A percentile compares a stretch with the other conserved stretches of the same genome.
Evolutionary conservation across 1,139 yeast species (phyloP).

Genomic region (Candida dubliniensis): DNA sequence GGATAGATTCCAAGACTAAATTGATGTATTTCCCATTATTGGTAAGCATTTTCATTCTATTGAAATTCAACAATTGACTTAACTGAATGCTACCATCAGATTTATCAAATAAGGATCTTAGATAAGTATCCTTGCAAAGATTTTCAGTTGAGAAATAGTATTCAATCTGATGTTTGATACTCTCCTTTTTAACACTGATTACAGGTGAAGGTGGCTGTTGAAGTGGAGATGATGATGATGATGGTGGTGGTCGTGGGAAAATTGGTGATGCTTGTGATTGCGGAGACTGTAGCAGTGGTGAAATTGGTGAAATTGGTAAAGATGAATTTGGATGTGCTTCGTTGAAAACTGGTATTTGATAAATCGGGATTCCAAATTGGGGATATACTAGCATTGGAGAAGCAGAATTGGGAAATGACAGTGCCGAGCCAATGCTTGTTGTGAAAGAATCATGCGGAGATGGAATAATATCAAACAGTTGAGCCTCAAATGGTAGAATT

Average conservation of each 20-base stretch:
- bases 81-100: conserved; percentile 21
- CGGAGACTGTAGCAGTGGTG: not conserved
- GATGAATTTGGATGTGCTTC: not conserved
- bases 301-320: not conserved
- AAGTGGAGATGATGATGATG: not conserved
- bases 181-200: conserved; percentile 4
- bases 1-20: conserved; percentile 17
- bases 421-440: not conserved
- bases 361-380: conserved; percentile 5
- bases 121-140: conserved; percentile 25
- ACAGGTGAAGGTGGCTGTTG: not conserved
- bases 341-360: conserved; percentile 1
- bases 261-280: not conserved
- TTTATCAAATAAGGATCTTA: conserved; percentile 21
- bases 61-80: conserved; percentile 20
- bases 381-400: conserved; percentile 6
- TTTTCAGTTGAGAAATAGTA: conserved; percentile 30
- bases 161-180: conserved; percentile 20
- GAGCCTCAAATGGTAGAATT: not conserved
- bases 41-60: conserved; percentile 20
- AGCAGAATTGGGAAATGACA: not conserved
- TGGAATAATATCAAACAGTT: not conserved
- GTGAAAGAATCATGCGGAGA: not conserved
- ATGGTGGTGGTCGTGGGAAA: not conserved
- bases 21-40: conserved; percentile 19